Evolutionary conservation across 257 asterid species (phyloP).

Genomic region (Primulina eburnea): DNA sequence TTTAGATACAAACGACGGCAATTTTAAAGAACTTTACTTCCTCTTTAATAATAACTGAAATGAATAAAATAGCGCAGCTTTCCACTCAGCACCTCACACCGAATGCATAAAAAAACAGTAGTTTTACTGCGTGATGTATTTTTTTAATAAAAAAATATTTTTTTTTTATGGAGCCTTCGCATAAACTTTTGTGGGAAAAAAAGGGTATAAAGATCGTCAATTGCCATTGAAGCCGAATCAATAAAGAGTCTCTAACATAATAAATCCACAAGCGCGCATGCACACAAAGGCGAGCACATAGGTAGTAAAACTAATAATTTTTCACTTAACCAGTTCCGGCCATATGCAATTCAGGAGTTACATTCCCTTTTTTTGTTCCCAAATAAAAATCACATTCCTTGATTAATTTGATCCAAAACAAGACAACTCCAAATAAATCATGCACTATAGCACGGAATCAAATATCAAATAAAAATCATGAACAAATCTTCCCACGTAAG

Average conservation of each 20-base stretch:
- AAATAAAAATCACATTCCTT: neutral
- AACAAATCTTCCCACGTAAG: conserved; percentile 16
- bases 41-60: conserved; percentile 10
- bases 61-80: neutral
- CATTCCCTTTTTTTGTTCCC: neutral
- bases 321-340: neutral
- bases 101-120: neutral
- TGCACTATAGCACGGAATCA: neutral
- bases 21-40: neutral
- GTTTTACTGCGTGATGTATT: too few relatives aligned
- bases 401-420: conserved; percentile 6
- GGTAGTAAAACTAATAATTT: neutral
- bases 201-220: neutral
- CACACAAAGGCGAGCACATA: neutral
- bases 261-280: conserved; percentile 2
- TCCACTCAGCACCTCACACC: conserved; percentile 10
- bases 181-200: too few relatives aligned
- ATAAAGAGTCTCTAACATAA: neutral
- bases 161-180: too few relatives aligned
- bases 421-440: conserved; percentile 13
- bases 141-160: too few relatives aligned
- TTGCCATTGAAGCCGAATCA: neutral
- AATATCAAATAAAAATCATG: conserved; percentile 14
- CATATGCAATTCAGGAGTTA: neutral
- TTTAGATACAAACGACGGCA: neutral